These are phyloP conservation scores for Fusarium napiforme DNA, from an alignment of 2,329 filamentous ascomycete genomes.

Conservation along the genomic window DNA sequence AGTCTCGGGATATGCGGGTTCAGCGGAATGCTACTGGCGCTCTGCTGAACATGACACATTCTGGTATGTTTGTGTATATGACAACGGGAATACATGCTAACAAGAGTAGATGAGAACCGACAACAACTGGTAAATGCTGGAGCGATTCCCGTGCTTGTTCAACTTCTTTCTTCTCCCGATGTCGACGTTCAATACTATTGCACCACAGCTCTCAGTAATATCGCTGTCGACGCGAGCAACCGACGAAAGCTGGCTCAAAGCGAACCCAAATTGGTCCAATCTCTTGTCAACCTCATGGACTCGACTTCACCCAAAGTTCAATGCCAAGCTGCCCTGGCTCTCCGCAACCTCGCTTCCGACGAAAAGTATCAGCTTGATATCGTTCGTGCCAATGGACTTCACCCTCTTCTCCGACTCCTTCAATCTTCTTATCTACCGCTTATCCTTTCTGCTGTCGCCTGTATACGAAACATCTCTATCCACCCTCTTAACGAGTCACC, in stretches of 20 bases:
- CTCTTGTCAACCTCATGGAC: constrained; percentile 95
- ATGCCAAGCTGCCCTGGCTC: constrained; percentile 92
- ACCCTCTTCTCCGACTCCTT: constrained; percentile 85
- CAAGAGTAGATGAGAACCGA: constrained; percentile 84
- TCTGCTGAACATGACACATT: constrained; percentile 98
- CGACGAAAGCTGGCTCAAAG: constrained; percentile 90
- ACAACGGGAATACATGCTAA: constrained; percentile 30
- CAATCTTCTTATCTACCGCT: constrained; percentile 96
- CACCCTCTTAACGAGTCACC: constrained; percentile 97
- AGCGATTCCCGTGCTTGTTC: constrained; percentile 96
- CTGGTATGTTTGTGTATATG: constrained; percentile 67
- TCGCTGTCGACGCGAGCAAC: constrained; percentile 93
- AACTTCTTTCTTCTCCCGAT: constrained; percentile 90
- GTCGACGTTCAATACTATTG: constrained; percentile 99
- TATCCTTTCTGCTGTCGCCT: constrained; percentile 95
- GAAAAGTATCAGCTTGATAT: constrained; percentile 99
- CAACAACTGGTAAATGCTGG: constrained; percentile 97
- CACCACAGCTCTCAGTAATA: constrained; percentile 97
- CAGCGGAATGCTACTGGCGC: constrained; percentile 97
- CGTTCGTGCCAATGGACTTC: constrained; percentile 86
- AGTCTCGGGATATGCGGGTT: constrained; percentile 98
- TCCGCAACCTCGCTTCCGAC: constrained; percentile 95
- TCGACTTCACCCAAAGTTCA: constrained; percentile 97
- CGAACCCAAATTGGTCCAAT: constrained; percentile 91
- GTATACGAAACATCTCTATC: constrained; percentile 98